Conservation (phyloP, 352 stramenopile genomes). For the Pythium folliculosum region DNA sequence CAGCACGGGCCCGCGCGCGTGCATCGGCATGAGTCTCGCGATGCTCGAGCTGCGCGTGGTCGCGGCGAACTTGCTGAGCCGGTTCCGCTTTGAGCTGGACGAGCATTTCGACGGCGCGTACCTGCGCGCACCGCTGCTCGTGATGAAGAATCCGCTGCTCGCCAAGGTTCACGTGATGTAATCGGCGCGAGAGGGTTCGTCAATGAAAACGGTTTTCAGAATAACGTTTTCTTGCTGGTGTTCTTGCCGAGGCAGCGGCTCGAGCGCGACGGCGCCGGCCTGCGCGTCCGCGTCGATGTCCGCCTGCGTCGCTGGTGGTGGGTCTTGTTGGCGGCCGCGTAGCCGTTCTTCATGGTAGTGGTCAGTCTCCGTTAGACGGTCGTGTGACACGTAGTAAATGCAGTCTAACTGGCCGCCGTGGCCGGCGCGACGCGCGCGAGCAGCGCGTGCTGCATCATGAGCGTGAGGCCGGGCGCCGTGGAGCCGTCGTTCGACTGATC, state of each 20-base stretch:
- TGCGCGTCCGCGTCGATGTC: slow-evolving; percentile 35
- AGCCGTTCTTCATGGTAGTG: too few species aligned
- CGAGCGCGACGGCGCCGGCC: slow-evolving; percentile 41
- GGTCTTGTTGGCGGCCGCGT: too few species aligned
- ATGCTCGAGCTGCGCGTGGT: slow-evolving; percentile 43
- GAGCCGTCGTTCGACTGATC: slow-evolving; percentile 17
- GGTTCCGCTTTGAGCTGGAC: slow-evolving; percentile 20
- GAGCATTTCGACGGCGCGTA: slow-evolving; percentile 8
- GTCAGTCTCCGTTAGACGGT: too few species aligned
- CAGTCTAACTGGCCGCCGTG: not conserved
- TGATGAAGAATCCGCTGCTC: slow-evolving; percentile 19
- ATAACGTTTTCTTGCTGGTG: too few species aligned
- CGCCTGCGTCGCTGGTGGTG: not conserved
- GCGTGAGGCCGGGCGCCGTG: slow-evolving; percentile 2
- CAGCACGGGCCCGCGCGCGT: slow-evolving; percentile 34
- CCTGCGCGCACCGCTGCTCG: not conserved
- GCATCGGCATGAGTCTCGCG: slow-evolving; percentile 36
- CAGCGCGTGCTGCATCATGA: slow-evolving; percentile 22
- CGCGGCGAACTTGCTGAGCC: slow-evolving; percentile 15
- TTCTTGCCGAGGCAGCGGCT: too few species aligned
- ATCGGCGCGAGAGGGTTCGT: not conserved
- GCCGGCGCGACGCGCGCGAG: not conserved
- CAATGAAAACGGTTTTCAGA: too few species aligned
- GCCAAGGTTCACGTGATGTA: not conserved
- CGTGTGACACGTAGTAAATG: too few species aligned